Conservation (phyloP, 75 land plant genomes). For the Chamaecyparis obtusa region DNA sequence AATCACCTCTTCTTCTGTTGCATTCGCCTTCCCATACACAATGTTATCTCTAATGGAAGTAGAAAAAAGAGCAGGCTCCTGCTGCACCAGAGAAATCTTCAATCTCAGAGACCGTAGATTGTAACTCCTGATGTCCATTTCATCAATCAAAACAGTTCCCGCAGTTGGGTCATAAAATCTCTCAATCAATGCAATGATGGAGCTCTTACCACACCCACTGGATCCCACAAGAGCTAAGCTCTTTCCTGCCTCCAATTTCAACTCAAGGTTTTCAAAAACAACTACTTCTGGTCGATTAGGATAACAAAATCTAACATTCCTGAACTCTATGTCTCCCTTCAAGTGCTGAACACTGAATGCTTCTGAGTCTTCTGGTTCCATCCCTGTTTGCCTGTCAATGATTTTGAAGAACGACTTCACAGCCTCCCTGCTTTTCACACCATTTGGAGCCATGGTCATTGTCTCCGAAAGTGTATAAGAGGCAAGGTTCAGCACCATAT, state of each 20-base stretch:
- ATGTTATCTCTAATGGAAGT: slow-evolving; percentile 56
- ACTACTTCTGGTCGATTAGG: slow-evolving; percentile 47
- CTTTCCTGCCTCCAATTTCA: slow-evolving; percentile 43
- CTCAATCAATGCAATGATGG: slow-evolving; percentile 47
- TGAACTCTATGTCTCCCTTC: slow-evolving; percentile 38
- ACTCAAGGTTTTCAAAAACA: slow-evolving; percentile 32
- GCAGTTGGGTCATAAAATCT: slow-evolving; percentile 52
- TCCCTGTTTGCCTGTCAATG: slow-evolving; percentile 42
- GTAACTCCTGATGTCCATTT: slow-evolving; percentile 32
- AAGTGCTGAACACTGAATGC: background rate
- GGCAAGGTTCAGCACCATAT: background rate
- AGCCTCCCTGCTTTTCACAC: slow-evolving; percentile 6
- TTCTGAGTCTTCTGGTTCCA: slow-evolving; percentile 21
- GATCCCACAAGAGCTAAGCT: slow-evolving; percentile 56
- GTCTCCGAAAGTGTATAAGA: background rate
- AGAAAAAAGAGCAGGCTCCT: slow-evolving; percentile 61
- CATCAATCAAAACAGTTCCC: slow-evolving; percentile 46
- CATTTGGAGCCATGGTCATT: background rate
- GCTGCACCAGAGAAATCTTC: slow-evolving; percentile 56
- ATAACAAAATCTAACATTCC: slow-evolving; percentile 50
- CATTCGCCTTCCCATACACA: slow-evolving; percentile 43
- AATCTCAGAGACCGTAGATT: slow-evolving; percentile 49
- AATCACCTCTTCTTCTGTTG: slow-evolving; percentile 46
- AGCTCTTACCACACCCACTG: slow-evolving; percentile 63
- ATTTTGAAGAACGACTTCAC: slow-evolving; percentile 42